A percentile compares a stretch with the other conserved stretches of the same genome.
phyloP scores from a whole-genome alignment of 2,329 filamentous ascomycete genomes.

The Neophaeococcomyces aloes region DNA sequence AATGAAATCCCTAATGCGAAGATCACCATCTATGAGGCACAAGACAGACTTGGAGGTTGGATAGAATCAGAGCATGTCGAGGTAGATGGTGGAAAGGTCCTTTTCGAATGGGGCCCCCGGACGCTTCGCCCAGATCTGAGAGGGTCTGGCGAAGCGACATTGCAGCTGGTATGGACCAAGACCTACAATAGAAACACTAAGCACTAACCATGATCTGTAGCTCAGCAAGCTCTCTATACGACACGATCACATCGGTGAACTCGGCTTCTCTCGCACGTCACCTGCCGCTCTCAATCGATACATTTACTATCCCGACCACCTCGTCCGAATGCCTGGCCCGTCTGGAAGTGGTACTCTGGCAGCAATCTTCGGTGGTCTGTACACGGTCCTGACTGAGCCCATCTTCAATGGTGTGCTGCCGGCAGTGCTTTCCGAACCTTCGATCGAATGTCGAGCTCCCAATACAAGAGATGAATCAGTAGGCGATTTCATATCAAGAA shows the following conservation, averaged over 20 bases:
- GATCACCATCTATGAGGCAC: slow-evolving; percentile 73
- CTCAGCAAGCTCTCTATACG: slow-evolving; percentile 46
- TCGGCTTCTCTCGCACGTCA: slow-evolving; percentile 42
- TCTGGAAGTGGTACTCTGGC: slow-evolving; percentile 18
- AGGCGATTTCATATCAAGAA: slow-evolving; percentile 52
- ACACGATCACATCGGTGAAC: slow-evolving; percentile 45
- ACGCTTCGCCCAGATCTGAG: slow-evolving; percentile 50
- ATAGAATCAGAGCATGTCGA: slow-evolving; percentile 56
- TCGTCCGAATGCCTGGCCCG: slow-evolving; percentile 52
- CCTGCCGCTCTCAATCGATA: slow-evolving; percentile 56
- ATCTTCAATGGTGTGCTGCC: slow-evolving; percentile 41
- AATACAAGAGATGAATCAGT: slow-evolving; percentile 56
- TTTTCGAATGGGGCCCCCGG: slow-evolving; percentile 77
- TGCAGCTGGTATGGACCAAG: slow-evolving; percentile 53
- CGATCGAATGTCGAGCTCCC: slow-evolving; percentile 21
- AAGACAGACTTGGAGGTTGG: slow-evolving; percentile 68
- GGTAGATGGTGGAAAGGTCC: slow-evolving; percentile 51
- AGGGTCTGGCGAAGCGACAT: slow-evolving; percentile 54
- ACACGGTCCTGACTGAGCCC: slow-evolving; percentile 41
- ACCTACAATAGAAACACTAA: background rate
- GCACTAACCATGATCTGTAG: background rate
- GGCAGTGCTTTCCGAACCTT: slow-evolving; percentile 26
- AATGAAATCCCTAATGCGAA: slow-evolving; percentile 55
- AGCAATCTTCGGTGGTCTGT: slow-evolving; percentile 25
- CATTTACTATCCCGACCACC: slow-evolving; percentile 78